A percentile compares a stretch with the other conserved stretches of the same genome.
phyloP scores from a whole-genome alignment of 2,329 filamentous ascomycete genomes.

The Cladophialophora bantiana region DNA sequence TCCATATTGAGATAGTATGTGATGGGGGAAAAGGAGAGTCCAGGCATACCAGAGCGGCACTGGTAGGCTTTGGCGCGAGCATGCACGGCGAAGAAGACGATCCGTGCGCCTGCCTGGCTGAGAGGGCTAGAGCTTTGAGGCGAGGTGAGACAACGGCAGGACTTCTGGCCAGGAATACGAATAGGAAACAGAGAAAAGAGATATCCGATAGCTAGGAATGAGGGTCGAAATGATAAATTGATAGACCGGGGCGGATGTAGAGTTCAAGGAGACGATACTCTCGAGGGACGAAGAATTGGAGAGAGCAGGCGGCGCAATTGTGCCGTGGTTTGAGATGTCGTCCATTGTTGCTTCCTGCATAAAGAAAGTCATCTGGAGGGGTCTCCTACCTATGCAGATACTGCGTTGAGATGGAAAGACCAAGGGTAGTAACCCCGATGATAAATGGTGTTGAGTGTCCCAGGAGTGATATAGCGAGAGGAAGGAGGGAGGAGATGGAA shows the following conservation, averaged over 20 bases:
- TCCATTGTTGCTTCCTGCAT: constrained; percentile 13
- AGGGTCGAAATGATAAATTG: constrained; percentile 13
- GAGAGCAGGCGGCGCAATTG: background rate
- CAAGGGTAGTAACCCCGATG: background rate
- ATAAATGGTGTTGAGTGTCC: background rate
- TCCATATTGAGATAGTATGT: constrained; percentile 27
- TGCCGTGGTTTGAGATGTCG: background rate
- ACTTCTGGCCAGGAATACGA: background rate
- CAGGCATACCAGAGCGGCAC: constrained; percentile 34
- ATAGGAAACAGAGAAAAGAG: background rate
- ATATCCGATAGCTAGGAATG: constrained; percentile 19
- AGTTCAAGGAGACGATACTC: background rate
- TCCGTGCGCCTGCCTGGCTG: constrained; percentile 26
- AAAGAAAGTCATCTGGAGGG: background rate
- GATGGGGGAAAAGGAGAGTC: constrained; percentile 8
- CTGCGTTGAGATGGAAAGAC: background rate
- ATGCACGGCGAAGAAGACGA: constrained; percentile 33
- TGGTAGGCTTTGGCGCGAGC: constrained; percentile 22
- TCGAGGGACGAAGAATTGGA: background rate
- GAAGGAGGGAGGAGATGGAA: background rate
- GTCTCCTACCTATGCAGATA: background rate
- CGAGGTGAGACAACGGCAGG: constrained; percentile 6
- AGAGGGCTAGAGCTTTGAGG: constrained; percentile 25
- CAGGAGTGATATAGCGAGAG: background rate
- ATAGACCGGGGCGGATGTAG: background rate